Evolutionary conservation across 768 basidiomycete species (phyloP).

Genomic region (Imleria badia): DNA sequence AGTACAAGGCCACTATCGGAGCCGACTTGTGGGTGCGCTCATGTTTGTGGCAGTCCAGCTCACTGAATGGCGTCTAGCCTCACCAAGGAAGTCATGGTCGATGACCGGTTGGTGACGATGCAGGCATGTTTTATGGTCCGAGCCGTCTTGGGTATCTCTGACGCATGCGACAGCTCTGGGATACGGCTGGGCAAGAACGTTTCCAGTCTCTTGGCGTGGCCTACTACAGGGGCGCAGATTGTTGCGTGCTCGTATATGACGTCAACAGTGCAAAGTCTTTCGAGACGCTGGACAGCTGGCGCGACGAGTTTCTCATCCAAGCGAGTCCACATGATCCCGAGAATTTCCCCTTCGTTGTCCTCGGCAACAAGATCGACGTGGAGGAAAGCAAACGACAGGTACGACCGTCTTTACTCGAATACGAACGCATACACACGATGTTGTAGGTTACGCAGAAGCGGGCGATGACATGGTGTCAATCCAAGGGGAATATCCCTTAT

Average conservation of each 20-base stretch:
- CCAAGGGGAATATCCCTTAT: slow-evolving; percentile 99
- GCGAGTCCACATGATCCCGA: slow-evolving; percentile 98
- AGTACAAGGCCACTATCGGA: slow-evolving; percentile 99
- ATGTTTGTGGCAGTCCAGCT: slow-evolving; percentile 6
- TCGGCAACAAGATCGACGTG: slow-evolving; percentile 99
- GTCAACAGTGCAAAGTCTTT: slow-evolving; percentile 99
- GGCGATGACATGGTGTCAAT: slow-evolving; percentile 99
- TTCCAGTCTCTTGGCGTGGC: slow-evolving; percentile 99
- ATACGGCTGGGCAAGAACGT: slow-evolving; percentile 98
- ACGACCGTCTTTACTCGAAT: slow-evolving; percentile 16
- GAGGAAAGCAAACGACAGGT: slow-evolving; percentile 99
- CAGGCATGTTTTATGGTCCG: slow-evolving; percentile 58
- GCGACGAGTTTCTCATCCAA: slow-evolving; percentile 98
- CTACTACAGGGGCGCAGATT: slow-evolving; percentile 98
- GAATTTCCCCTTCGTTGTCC: slow-evolving; percentile 98
- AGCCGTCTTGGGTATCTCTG: neutral
- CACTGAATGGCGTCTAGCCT: slow-evolving; percentile 49
- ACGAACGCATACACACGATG: neutral
- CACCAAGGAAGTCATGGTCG: slow-evolving; percentile 98
- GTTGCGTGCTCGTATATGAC: slow-evolving; percentile 98
- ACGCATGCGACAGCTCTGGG: slow-evolving; percentile 78
- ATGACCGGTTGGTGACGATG: slow-evolving; percentile 98
- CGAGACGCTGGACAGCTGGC: slow-evolving; percentile 98
- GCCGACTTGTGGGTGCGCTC: slow-evolving; percentile 80
- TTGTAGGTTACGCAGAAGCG: slow-evolving; percentile 95